A percentile compares a stretch with the other conserved stretches of the same genome.
Evolutionary conservation across 1,139 yeast species (phyloP).

Genomic region (Candida sojae): DNA sequence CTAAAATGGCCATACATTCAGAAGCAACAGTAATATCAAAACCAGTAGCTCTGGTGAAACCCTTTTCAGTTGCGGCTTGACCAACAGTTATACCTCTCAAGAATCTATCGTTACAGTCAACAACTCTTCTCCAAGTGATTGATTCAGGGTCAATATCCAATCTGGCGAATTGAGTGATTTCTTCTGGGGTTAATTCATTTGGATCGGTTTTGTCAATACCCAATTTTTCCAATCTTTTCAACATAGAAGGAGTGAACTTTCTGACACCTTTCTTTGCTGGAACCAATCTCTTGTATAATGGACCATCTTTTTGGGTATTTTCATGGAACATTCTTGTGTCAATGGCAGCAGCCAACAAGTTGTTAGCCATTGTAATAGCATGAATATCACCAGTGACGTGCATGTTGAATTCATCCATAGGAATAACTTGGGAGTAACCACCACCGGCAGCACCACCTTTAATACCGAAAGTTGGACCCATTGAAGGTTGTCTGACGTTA

Average conservation of each 20-base stretch:
- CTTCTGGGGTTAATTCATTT: slow-evolving; percentile 78
- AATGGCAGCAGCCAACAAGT: slow-evolving; percentile 94
- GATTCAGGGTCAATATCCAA: slow-evolving; percentile 92
- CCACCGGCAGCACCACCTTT: slow-evolving; percentile 99
- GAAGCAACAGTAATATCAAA: slow-evolving; percentile 97
- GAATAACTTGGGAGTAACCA: slow-evolving; percentile 97
- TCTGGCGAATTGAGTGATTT: slow-evolving; percentile 73
- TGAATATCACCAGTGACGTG: slow-evolving; percentile 98
- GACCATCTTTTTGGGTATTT: slow-evolving; percentile 85
- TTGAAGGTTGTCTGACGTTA: slow-evolving; percentile 95
- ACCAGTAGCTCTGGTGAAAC: slow-evolving; percentile 85
- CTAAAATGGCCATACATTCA: slow-evolving; percentile 97
- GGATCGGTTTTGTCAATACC: slow-evolving; percentile 85
- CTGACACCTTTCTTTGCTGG: slow-evolving; percentile 86
- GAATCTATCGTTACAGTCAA: slow-evolving; percentile 93
- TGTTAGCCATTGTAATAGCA: slow-evolving; percentile 95
- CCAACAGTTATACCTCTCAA: slow-evolving; percentile 91
- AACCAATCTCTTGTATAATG: slow-evolving; percentile 82
- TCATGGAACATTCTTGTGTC: slow-evolving; percentile 99
- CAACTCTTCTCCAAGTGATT: slow-evolving; percentile 95
- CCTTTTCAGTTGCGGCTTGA: slow-evolving; percentile 93
- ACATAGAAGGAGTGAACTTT: slow-evolving; percentile 76
- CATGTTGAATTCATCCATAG: slow-evolving; percentile 99
- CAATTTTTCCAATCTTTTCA: slow-evolving; percentile 73
- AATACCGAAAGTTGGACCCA: slow-evolving; percentile 99